Base-by-base conservation (phyloP, 495 filamentous ascomycete species). In the Penicillium dipodomyicola region DNA sequence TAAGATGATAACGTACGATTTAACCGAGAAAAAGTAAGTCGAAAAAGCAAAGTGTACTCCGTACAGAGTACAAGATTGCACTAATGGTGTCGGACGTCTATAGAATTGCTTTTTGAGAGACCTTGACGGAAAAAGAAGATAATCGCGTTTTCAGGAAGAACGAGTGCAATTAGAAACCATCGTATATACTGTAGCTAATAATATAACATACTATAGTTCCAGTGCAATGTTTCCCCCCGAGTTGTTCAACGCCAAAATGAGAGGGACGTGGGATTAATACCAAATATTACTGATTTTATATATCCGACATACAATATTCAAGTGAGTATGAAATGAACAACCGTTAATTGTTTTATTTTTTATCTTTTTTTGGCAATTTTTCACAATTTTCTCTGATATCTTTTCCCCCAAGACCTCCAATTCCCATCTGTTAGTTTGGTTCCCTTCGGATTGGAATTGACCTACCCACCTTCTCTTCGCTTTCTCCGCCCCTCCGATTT, bases 401-500 rank as follows among this genome's bases (percentile, higher is more conserved):
- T 33, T 33, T 39, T 9, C 9, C 1, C n/a, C n/a, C 6, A 39
- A 17, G 17, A 17, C 35, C n/a, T 9, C 10, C 17, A 37, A 37
- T n/a, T 37, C 35, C 35, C 35, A 39, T 39, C 35, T 39, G 15
- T 22, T 22, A 22, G 22, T 2, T 39, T 39, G 35, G 35, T n/a
- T 17, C 35, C 35, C 35, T 39, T 39, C n/a, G 35, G 35, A 17
- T 39, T 39, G 35, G 35, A 37, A n/a, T 37, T 37, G 35, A 39
- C 33, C 33, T 44, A 51, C 37, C 42, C 41, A 29, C 52, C 32
- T 41, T 43, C 45, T 40, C 42, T 54, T 12, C 19, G 45, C 10
- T 56, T 27, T 58, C 60, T 59, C 60, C 57, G 54, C 47, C 54
- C 58, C 59, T 57, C 60, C 50, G 57, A 48, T 53, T 54, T 54